These are phyloP conservation scores for Leccinellum luteum DNA, from an alignment of 768 basidiomycete genomes.

Conservation along the genomic window DNA sequence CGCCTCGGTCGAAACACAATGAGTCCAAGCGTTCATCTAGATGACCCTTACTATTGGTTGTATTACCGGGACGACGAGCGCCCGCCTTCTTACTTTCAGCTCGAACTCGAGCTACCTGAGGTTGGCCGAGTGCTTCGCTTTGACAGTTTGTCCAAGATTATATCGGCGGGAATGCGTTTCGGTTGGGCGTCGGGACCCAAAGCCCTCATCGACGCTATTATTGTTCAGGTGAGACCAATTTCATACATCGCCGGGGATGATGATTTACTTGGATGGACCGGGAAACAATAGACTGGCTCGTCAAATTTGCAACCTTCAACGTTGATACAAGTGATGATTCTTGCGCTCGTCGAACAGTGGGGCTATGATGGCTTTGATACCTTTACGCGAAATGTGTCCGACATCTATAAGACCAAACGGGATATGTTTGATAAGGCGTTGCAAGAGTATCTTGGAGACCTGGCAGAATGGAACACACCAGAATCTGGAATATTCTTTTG, in stretches of 20 bases:
- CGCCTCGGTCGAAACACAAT: not conserved
- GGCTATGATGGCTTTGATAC: constrained; percentile 66
- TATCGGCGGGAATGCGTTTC: constrained; percentile 67
- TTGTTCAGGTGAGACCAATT: constrained; percentile 50
- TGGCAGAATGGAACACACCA: constrained; percentile 65
- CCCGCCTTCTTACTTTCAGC: constrained; percentile 12
- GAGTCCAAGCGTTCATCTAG: constrained; percentile 30
- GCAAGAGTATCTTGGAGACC: constrained; percentile 62
- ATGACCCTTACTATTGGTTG: constrained; percentile 68
- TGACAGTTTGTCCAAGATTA: constrained; percentile 81
- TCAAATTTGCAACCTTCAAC: constrained; percentile 62
- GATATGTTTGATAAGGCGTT: constrained; percentile 72
- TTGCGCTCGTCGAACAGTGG: constrained; percentile 57
- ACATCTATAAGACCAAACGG: constrained; percentile 63
- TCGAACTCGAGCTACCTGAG: not conserved
- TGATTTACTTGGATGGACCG: not conserved
- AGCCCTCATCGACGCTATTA: constrained; percentile 59
- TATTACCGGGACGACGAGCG: constrained; percentile 60
- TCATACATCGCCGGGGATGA: not conserved
- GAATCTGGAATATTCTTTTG: constrained; percentile 17
- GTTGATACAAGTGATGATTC: constrained; percentile 54
- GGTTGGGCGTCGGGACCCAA: constrained; percentile 74
- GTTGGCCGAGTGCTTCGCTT: constrained; percentile 59
- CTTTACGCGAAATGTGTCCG: constrained; percentile 59
- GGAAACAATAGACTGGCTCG: constrained; percentile 47